These are phyloP conservation scores for Triangularia verruculosa DNA, from an alignment of 2,329 filamentous ascomycete genomes.

Conservation along the genomic window DNA sequence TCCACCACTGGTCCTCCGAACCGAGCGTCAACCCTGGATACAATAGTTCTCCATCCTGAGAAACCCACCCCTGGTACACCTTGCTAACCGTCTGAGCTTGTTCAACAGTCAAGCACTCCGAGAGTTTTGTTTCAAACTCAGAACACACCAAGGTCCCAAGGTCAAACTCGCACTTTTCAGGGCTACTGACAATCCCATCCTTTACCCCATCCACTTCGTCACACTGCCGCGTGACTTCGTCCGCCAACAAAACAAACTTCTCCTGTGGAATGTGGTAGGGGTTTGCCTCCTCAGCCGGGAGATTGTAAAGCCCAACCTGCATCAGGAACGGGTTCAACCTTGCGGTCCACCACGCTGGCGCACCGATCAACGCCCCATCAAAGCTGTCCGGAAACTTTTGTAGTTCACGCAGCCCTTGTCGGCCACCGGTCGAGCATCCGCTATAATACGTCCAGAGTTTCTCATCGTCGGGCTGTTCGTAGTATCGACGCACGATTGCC, in stretches of 20 bases:
- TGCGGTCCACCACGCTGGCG: slow-evolving; percentile 41
- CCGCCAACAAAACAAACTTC: slow-evolving; percentile 37
- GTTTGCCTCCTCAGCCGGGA: slow-evolving; percentile 36
- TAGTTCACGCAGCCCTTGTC: slow-evolving; percentile 55
- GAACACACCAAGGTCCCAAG: slow-evolving; percentile 40
- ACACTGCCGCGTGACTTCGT: slow-evolving; percentile 45
- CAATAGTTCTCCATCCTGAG: slow-evolving; percentile 22
- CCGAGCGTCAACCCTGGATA: slow-evolving; percentile 34
- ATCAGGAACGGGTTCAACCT: slow-evolving; percentile 41
- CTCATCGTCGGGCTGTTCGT: slow-evolving; percentile 32
- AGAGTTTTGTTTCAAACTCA: slow-evolving; percentile 14
- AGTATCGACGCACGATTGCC: slow-evolving; percentile 47
- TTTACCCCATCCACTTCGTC: slow-evolving; percentile 46
- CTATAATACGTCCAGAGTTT: slow-evolving; percentile 49
- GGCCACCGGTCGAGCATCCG: slow-evolving; percentile 58
- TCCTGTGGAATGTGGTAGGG: slow-evolving; percentile 41
- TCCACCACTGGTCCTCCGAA: slow-evolving; percentile 33
- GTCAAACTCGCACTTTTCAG: slow-evolving; percentile 41
- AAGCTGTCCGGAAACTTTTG: slow-evolving; percentile 54
- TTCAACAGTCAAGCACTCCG: background rate
- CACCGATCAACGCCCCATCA: slow-evolving; percentile 54
- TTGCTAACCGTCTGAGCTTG: background rate
- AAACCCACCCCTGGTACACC: background rate
- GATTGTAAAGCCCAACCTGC: slow-evolving; percentile 41
- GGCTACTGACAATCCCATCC: slow-evolving; percentile 46